Conservation (phyloP, 2,329 filamentous ascomycete species). For the Arthrobotrys musiformis region DNA sequence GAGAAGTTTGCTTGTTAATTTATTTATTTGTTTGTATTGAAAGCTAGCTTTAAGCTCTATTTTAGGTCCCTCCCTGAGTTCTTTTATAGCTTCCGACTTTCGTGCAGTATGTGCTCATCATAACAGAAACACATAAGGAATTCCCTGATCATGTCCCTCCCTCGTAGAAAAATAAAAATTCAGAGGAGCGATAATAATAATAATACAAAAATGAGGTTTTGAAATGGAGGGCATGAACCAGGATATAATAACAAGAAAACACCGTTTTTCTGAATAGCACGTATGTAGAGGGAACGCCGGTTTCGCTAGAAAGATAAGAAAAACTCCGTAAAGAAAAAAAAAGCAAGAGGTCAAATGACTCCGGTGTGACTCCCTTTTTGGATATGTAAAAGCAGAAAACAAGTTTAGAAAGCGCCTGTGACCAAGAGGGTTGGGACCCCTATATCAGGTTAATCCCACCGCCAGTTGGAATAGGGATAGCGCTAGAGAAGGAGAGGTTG, state of each 20-base stretch:
- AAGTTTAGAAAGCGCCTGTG: conserved; percentile 6
- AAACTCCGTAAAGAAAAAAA: conserved; percentile 38
- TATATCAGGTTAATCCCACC: conserved; percentile 21
- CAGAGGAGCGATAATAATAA: conserved; percentile 34
- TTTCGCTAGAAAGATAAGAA: conserved; percentile 41
- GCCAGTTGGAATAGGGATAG: conserved; percentile 17
- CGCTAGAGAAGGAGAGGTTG: background rate
- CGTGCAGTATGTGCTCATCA: conserved; percentile 54
- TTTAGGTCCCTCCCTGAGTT: conserved; percentile 3
- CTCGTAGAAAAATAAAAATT: conserved; percentile 14
- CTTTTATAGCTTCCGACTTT: conserved; percentile 26
- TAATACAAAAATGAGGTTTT: conserved; percentile 27
- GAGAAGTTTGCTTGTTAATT: conserved; percentile 17
- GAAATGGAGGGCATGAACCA: conserved; percentile 15
- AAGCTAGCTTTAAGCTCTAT: conserved; percentile 22
- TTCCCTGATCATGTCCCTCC: conserved; percentile 40
- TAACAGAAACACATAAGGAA: conserved; percentile 23
- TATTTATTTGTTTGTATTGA: conserved; percentile 19
- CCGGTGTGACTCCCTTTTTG: conserved; percentile 52
- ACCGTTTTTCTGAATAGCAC: conserved; percentile 36
- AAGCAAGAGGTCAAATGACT: conserved; percentile 51
- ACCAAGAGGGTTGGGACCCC: background rate
- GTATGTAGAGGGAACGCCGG: conserved; percentile 35
- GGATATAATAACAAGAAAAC: conserved; percentile 36
- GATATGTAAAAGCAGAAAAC: conserved; percentile 30